Evolutionary conservation across 805 yeast species (phyloP).

Genomic region (Myxozyma neotropica): DNA sequence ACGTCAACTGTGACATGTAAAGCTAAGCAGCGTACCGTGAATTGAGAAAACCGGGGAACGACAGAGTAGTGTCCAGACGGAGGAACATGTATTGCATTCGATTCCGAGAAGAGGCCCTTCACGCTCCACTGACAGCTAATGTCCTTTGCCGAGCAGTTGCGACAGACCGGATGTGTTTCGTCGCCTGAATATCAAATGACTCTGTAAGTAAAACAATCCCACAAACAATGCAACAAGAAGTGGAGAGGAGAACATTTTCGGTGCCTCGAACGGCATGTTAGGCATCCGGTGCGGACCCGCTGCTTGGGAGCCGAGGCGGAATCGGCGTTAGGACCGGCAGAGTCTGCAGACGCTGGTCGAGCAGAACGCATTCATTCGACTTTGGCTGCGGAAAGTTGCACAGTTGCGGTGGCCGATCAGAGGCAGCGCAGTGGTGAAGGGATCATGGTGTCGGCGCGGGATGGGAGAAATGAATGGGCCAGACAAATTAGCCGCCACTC

Average conservation of each 20-base stretch:
- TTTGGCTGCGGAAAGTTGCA: neutral
- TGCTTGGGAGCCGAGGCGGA: constrained; percentile 7
- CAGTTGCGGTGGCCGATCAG: neutral
- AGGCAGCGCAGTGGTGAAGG: neutral
- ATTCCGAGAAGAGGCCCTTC: constrained; percentile 9
- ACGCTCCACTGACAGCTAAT: constrained; percentile 18
- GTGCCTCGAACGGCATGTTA: constrained; percentile 24
- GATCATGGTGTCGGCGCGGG: too few relatives aligned
- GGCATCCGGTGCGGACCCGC: constrained; percentile 26
- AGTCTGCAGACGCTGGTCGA: neutral
- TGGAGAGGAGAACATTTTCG: constrained; percentile 17
- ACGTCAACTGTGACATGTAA: too few relatives aligned
- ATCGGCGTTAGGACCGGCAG: neutral
- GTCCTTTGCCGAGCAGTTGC: constrained; percentile 10
- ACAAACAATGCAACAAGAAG: neutral
- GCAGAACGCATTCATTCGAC: neutral
- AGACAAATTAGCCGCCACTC: too few relatives aligned
- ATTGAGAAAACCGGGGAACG: constrained; percentile 10
- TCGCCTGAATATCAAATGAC: constrained; percentile 16
- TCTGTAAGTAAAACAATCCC: too few relatives aligned
- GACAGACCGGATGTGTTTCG: constrained; percentile 20
- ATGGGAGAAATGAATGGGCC: too few relatives aligned
- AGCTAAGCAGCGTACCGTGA: neutral
- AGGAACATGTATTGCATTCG: constrained; percentile 8
- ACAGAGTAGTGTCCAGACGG: constrained; percentile 12